A percentile compares a stretch with the other conserved stretches of the same genome.
Evolutionary conservation across 192 early-diverging fungal genomes (phyloP).

Genomic region (Thamnidium elegans): DNA sequence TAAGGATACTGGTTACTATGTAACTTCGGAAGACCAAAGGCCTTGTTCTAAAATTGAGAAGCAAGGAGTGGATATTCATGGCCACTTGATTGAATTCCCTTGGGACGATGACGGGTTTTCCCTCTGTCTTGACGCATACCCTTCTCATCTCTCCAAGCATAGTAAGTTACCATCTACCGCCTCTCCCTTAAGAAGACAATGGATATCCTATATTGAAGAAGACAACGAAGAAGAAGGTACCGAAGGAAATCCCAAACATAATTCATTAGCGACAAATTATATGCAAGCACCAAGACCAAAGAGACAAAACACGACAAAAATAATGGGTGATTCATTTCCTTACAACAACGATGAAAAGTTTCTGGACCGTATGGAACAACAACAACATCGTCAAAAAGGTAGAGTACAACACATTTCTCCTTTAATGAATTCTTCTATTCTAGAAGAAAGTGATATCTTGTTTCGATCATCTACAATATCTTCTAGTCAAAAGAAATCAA

Average conservation of each 20-base stretch:
- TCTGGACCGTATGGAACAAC: background rate
- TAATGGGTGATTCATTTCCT: background rate
- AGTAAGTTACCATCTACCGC: background rate
- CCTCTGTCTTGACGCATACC: background rate
- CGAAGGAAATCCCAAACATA: background rate
- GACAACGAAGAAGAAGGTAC: background rate
- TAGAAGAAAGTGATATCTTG: background rate
- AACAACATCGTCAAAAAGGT: background rate
- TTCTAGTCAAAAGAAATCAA: background rate
- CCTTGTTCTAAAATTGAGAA: too few relatives aligned
- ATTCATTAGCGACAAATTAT: background rate
- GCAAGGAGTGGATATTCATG: too few relatives aligned
- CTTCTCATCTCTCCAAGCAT: background rate
- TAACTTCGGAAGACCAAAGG: too few relatives aligned
- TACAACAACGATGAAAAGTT: background rate
- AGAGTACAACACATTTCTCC: background rate
- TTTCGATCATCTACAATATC: background rate
- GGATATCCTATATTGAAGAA: background rate
- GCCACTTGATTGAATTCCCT: background rate
- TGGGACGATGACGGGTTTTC: constrained; percentile 2
- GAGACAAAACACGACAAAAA: background rate
- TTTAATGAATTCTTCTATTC: background rate
- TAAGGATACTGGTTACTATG: too few relatives aligned
- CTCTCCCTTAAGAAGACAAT: constrained; percentile 8
- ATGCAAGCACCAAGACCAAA: background rate